phyloP scores from a whole-genome alignment of 2,329 filamentous ascomycete genomes.

The Helotiales sp. region DNA sequence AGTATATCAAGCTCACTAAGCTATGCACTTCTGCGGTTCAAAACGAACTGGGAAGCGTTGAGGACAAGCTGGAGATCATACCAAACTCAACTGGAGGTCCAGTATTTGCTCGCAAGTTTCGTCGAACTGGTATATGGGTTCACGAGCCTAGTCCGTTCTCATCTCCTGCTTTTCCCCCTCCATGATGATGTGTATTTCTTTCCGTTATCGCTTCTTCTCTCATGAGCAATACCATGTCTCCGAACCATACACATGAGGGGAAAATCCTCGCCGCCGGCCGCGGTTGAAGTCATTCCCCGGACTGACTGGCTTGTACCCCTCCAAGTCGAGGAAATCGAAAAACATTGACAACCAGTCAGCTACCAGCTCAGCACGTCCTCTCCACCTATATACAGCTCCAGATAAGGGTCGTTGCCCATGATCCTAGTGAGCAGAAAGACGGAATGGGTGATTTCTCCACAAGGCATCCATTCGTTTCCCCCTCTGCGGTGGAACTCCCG shows the following conservation, averaged over 20 bases:
- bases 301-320: constrained; percentile 8
- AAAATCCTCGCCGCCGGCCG: constrained; percentile 6
- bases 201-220: neutral
- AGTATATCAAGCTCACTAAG: constrained; percentile 1
- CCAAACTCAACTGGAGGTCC: neutral
- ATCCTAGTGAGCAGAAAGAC: neutral
- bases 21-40: neutral
- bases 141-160: neutral
- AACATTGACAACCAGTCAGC: constrained; percentile 1
- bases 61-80: neutral
- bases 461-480: neutral
- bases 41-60: neutral
- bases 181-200: constrained; percentile 9
- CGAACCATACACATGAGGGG: neutral
- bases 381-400: constrained; percentile 7
- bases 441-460: neutral
- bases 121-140: neutral
- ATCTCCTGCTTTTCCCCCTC: neutral
- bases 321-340: neutral
- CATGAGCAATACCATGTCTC: neutral
- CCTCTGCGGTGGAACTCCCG: constrained; percentile 6
- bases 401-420: constrained; percentile 5
- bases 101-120: neutral
- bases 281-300: neutral
- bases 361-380: neutral